These are phyloP conservation scores for Starmerella powellii DNA, from an alignment of 805 yeast genomes.

Conservation along the genomic window DNA sequence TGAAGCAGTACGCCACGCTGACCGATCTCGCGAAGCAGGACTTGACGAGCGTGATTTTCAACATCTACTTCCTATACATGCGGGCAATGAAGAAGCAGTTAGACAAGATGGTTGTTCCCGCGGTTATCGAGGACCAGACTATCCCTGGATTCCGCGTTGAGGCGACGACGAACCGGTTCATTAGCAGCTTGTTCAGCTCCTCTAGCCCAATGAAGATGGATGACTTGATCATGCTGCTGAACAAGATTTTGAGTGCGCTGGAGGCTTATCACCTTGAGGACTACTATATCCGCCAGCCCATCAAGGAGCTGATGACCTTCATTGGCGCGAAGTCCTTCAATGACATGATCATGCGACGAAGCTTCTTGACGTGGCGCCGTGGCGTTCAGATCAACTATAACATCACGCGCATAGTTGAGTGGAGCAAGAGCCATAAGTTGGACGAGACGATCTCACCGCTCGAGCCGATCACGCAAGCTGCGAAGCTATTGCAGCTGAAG, in stretches of 20 bases:
- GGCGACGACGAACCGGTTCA: conserved; percentile 64
- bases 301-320: conserved; percentile 68
- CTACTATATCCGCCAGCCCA: conserved; percentile 71
- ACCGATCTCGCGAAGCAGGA: conserved; percentile 89
- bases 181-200: conserved; percentile 39
- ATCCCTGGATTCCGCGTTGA: conserved; percentile 92
- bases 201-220: conserved; percentile 73
- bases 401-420: conserved; percentile 91
- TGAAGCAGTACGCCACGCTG: conserved; percentile 74
- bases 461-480: conserved; percentile 81
- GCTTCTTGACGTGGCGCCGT: conserved; percentile 93
- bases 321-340: conserved; percentile 92
- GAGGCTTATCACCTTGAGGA: conserved; percentile 77
- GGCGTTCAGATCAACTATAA: conserved; percentile 94
- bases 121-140: conserved; percentile 86
- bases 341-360: conserved; percentile 87
- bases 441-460: conserved; percentile 76
- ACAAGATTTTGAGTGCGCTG: conserved; percentile 86
- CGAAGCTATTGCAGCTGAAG: conserved; percentile 82
- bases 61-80: conserved; percentile 94
- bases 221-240: conserved; percentile 78
- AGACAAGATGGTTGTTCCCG: conserved; percentile 87
- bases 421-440: conserved; percentile 92
- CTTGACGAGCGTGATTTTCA: conserved; percentile 81
- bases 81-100: conserved; percentile 82